Percentiles rank a stretch among this genome's conserved stretches.
phyloP scores from a whole-genome alignment of 805 yeast genomes.

The Yarrowia sp. region DNA sequence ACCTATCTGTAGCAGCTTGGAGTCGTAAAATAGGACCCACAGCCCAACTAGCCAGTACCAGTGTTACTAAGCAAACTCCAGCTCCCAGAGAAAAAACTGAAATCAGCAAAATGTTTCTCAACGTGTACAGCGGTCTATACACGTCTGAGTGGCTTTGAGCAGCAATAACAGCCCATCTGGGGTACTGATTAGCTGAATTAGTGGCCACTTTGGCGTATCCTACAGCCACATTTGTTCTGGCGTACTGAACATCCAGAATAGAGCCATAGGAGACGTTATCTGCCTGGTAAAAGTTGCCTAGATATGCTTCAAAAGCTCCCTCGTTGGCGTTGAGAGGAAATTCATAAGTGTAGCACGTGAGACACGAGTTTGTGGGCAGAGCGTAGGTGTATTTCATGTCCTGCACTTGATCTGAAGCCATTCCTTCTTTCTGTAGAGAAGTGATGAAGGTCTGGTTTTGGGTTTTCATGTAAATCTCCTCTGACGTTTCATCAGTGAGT shows the following conservation, averaged over 20 bases:
- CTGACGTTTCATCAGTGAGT: slow-evolving; percentile 13
- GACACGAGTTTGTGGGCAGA: slow-evolving; percentile 30
- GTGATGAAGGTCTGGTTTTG: background rate
- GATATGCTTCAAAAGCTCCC: background rate
- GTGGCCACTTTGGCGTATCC: slow-evolving; percentile 7
- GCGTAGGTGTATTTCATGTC: slow-evolving; percentile 27
- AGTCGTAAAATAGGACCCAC: slow-evolving; percentile 78
- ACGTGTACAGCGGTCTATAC: slow-evolving; percentile 57
- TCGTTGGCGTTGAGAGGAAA: slow-evolving; percentile 27
- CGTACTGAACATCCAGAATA: background rate
- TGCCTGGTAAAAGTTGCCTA: background rate
- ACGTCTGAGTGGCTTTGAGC: slow-evolving; percentile 61
- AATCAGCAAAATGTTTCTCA: slow-evolving; percentile 70
- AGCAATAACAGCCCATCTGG: slow-evolving; percentile 68
- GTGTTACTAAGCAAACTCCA: slow-evolving; percentile 65
- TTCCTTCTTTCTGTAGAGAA: background rate
- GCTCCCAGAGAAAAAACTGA: slow-evolving; percentile 63
- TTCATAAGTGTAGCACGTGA: slow-evolving; percentile 30
- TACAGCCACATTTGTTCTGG: background rate
- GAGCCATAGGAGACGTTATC: background rate
- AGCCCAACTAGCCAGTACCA: slow-evolving; percentile 78
- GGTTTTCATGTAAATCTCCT: background rate
- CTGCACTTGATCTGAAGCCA: background rate
- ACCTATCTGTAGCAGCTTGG: slow-evolving; percentile 78
- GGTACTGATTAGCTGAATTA: slow-evolving; percentile 32